Conservation (phyloP, 148 eudicot genomes). For the Euryodendron excelsum region DNA sequence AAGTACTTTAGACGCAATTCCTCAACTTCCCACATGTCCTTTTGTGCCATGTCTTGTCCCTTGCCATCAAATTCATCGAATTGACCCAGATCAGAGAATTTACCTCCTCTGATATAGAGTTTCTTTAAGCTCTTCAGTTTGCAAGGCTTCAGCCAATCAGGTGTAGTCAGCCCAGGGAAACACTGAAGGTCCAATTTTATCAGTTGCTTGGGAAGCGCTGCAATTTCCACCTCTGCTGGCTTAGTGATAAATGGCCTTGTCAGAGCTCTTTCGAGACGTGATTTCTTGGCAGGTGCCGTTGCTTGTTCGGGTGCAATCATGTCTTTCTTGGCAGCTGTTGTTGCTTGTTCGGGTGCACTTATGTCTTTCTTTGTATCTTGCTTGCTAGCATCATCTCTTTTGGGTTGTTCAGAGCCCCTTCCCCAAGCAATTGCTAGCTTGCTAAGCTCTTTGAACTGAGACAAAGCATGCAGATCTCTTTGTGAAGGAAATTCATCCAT, state of each 20-base stretch:
- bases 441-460: conserved; percentile 10
- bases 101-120: conserved; percentile 50
- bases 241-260: no score
- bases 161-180: conserved; percentile 20
- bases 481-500: conserved; percentile 17
- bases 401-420: conserved; percentile 13
- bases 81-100: conserved; percentile 26
- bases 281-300: no score
- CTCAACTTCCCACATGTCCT: conserved; percentile 28
- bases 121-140: conserved; percentile 24
- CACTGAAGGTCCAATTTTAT: conserved; percentile 44
- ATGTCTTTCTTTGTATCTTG: background rate
- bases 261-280: no score
- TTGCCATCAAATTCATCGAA: background rate
- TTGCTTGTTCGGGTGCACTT: no score
- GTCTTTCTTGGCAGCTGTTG: no score
- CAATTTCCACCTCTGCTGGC: background rate
- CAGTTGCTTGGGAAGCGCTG: conserved; percentile 16
- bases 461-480: conserved; percentile 1
- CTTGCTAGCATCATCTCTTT: background rate
- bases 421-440: conserved; percentile 41
- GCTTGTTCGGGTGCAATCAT: no score
- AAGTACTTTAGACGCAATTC: conserved; percentile 22
- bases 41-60: background rate
- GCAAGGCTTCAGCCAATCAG: conserved; percentile 21